Evolutionary conservation across 2,329 filamentous ascomycete species (phyloP).

Genomic region (Nemania sp.): DNA sequence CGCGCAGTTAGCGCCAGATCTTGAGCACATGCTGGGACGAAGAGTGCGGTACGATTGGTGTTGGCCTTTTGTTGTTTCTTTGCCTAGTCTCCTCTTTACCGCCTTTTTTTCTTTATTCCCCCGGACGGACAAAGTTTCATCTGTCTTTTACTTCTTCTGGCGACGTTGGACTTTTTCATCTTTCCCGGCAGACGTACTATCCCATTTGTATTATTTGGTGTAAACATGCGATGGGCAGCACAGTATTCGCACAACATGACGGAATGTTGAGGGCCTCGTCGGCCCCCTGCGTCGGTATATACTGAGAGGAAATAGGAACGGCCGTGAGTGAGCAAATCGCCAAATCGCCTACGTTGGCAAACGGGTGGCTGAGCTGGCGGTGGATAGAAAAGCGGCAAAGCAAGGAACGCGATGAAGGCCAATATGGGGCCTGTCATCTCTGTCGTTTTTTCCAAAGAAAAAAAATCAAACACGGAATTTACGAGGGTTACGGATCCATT

Average conservation of each 20-base stretch:
- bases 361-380: neutral
- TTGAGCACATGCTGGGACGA: conserved; percentile 37
- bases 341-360: neutral
- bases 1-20: conserved; percentile 32
- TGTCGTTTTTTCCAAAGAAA: too few species aligned
- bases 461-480: conserved; percentile 34
- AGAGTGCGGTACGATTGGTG: conserved; percentile 31
- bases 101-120: conserved; percentile 35
- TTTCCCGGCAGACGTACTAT: conserved; percentile 31
- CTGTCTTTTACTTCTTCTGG: conserved; percentile 37
- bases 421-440: conserved; percentile 26
- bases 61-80: conserved; percentile 25
- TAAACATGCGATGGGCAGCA: conserved; percentile 25
- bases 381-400: conserved; percentile 15
- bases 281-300: conserved; percentile 24
- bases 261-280: conserved; percentile 21
- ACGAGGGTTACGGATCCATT: conserved; percentile 39
- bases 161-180: conserved; percentile 28
- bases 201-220: conserved; percentile 30
- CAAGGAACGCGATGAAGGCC: conserved; percentile 25
- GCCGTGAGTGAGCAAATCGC: conserved; percentile 4
- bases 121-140: conserved; percentile 25
- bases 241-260: conserved; percentile 19
- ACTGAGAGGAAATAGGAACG: conserved; percentile 20
- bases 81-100: conserved; percentile 38